Base-by-base conservation (phyloP, 2,329 filamentous ascomycete species). In the Aureobasidium zeae region DNA sequence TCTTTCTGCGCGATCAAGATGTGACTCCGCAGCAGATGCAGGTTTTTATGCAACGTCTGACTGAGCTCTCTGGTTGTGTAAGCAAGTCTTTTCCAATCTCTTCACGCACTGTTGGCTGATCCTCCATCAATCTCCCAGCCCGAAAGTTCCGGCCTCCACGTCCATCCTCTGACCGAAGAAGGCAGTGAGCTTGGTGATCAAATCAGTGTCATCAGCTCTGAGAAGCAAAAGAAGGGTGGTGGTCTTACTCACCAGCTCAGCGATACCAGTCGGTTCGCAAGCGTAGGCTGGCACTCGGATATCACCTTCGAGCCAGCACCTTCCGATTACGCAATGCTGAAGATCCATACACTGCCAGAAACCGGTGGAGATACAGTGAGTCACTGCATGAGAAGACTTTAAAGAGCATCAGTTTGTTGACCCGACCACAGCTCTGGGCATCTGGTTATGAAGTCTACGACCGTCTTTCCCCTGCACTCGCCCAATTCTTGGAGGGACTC, bases 391-490 rank as follows among this genome's bases (percentile, higher is more conserved):
- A n/a, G n/a, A n/a, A n/a, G n/a, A n/a, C n/a, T n/a, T n/a, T n/a
- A n/a, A n/a, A n/a, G n/a, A n/a, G n/a, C n/a, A n/a, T n/a, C n/a
- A n/a, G n/a, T n/a, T n/a, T n/a, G 24, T 16, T 38, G 25, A 38
- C 24, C 10, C 16, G 15, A n/a, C 5, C 2, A 13, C 17, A 41
- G 37, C 48, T 50, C 15, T 51, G 49, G 49, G 42, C 71, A 1
- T 74, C 70, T 1, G 69, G 73, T 52, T 77, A 76, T 49, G 74
- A 71, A 3, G 70, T 71, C 17, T 77, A 76, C 48, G 74, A 77
- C 49, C 62, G 67, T n/a, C 65, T 77, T 7, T 76, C 72, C 0
- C 58, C 67, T 1, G 59, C 63, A 29, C 74, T 76, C 70, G 74
- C 77, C 50, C 71, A 65, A 46, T 76, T 74, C 48, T 67, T 77